Base-by-base conservation (phyloP, 164 flowering plant genomes). In the Warburgia ugandensis region DNA sequence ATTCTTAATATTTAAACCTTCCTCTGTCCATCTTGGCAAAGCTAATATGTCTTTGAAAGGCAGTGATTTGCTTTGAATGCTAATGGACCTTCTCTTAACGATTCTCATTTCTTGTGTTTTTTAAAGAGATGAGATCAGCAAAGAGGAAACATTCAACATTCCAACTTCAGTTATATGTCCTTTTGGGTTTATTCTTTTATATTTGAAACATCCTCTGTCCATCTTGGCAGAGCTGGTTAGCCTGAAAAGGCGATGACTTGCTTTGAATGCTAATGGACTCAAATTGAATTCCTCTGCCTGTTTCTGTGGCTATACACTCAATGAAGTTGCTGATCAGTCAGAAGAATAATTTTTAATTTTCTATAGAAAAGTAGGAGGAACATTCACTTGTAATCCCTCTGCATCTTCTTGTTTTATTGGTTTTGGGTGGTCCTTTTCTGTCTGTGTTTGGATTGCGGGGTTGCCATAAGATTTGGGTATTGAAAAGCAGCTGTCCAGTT, bases 21-120 rank as follows among this genome's bases (percentile, higher is more conserved):
- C 19, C 19, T 14, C 4, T 39, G 58, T 64, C 61, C 69, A 69
- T 69, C 68, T 73, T 70, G 73, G 76, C 69, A 54, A 66, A 71
- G 70, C 60, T 23, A 48, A 54, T n/a, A 39, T 3, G 44, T 50
- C 56, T 63, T 52, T 49, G 0, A 10, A n/a, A 19, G 71, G 69
- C 58, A 49, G 50, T 69, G 60, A 31, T 36, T 55, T 54, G 67
- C 56, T 73, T 76, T 70, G 74, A 73, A 70, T 68, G 77, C 72
- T 67, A 73, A 73, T 77, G 77, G 78, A 72, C 78, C 60, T 2
- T 60, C 3, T 60, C 33, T 16, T 52, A 67, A 22, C 60, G 62
- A 58, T 66, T 64, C 60, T 48, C 50, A 7, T 32, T 61, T 59
- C 47, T 47, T 43, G 28, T 2, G 28, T n/a, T 5, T 30, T 10